These are phyloP conservation scores for Dissophora ornata DNA, from an alignment of 192 early-diverging fungal genomes.

Conservation along the genomic window DNA sequence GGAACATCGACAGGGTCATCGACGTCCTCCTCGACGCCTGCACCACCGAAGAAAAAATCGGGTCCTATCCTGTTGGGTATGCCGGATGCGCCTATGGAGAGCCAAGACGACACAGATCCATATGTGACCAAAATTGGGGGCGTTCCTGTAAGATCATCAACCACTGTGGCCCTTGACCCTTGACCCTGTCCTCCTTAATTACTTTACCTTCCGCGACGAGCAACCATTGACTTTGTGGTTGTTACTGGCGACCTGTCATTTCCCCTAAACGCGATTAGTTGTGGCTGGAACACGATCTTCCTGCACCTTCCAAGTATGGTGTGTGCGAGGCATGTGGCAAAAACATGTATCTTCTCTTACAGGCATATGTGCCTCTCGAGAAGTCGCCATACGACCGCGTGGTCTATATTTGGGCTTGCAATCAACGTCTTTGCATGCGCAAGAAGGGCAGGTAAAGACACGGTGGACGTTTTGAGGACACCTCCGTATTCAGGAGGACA, in stretches of 20 bases:
- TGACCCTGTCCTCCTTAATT: background rate
- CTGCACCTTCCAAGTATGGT: constrained; percentile 42
- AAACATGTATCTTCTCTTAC: constrained; percentile 75
- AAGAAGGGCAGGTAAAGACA: constrained; percentile 70
- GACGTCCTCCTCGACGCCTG: background rate
- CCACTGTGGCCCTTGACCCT: background rate
- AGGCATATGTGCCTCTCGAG: constrained; percentile 79
- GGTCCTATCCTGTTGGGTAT: constrained; percentile 58
- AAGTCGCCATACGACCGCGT: constrained; percentile 77
- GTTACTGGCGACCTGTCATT: too few relatives aligned
- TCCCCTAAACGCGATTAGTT: too few relatives aligned
- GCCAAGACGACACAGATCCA: constrained; percentile 62
- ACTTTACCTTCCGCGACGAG: background rate
- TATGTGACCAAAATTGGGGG: constrained; percentile 77
- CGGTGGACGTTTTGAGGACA: too few relatives aligned
- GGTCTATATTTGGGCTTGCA: constrained; percentile 86
- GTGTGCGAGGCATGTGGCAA: constrained; percentile 68
- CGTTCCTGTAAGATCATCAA: constrained; percentile 59
- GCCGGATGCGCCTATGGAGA: constrained; percentile 58
- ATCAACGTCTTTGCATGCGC: constrained; percentile 76
- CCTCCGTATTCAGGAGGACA: too few relatives aligned
- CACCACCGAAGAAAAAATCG: constrained; percentile 36
- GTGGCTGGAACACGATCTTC: constrained; percentile 55
- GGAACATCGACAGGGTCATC: constrained; percentile 1
- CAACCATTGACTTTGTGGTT: too few relatives aligned